Conservation (phyloP, 805 yeast species). For the Torulaspora indica region DNA sequence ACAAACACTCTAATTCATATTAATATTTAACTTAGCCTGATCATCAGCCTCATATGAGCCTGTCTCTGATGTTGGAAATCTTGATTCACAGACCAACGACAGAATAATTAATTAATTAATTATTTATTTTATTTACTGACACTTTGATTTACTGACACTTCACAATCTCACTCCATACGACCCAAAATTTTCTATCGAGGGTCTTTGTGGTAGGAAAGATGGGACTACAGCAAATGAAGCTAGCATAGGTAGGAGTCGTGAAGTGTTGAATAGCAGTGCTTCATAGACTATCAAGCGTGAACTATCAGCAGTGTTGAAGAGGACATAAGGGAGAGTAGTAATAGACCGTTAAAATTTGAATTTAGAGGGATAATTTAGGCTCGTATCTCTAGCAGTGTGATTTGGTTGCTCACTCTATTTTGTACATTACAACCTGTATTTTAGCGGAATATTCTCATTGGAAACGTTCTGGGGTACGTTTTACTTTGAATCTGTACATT, state of each 20-base stretch:
- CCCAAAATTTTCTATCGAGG: conserved; percentile 3
- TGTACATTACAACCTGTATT: conserved; percentile 13
- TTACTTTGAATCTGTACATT: conserved; percentile 12
- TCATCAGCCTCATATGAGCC: no score
- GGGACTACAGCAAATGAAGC: not conserved
- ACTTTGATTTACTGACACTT: not conserved
- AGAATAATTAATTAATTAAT: no score
- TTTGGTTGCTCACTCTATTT: conserved; percentile 6
- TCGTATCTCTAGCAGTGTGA: conserved; percentile 7
- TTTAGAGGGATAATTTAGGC: not conserved
- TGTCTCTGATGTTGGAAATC: no score
- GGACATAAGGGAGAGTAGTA: not conserved
- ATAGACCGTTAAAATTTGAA: not conserved
- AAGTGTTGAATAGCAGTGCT: not conserved
- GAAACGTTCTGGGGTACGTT: not conserved
- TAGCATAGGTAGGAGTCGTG: not conserved
- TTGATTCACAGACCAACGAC: no score
- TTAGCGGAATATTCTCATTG: conserved; percentile 6
- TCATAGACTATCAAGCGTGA: not conserved
- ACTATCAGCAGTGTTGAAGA: not conserved
- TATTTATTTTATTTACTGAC: not conserved
- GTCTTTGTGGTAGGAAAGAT: not conserved
- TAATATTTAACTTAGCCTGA: no score
- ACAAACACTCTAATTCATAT: conserved; percentile 8
- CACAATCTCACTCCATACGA: not conserved